Evolutionary conservation across 2,329 filamentous ascomycete genomes (phyloP), one percentile per base, ranked within the genome.

Genomic region (Xylariaceae sp.): DNA sequence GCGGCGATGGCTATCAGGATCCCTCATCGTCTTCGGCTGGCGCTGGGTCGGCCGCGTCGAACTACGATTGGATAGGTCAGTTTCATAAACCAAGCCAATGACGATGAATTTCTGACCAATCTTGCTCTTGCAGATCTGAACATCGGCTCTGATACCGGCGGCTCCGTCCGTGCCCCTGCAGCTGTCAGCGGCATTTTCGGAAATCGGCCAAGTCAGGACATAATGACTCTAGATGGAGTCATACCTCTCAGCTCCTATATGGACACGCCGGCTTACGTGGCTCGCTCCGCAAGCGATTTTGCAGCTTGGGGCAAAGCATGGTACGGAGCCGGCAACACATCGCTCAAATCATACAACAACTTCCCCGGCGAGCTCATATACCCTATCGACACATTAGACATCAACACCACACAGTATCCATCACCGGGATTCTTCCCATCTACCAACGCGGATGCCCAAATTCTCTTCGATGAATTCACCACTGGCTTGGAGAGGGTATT

Each of bases 1-100:
- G 46, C 14, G 46, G 46, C n/a, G 46, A 48, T 40, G 41, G 40
- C 11, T 39, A 44, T 19, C 46, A 22, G 33, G 36, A 7, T 11
- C 19, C 46, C 10, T 22, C 30, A 2, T 19, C 39, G 6, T 42
- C 39, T 27, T 38, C 30, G 2, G n/a, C 22, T 15, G 46, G 46
- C 14, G n/a, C 32, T 5, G 40, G 32, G 17, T 18, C 41, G 2
- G 32, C 41, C 7, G 33, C 22, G 11, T 39, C 46, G 9, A 32
- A 17, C 5, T 48, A 48, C 33, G 9, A 31, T 3, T 48, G 46
- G 46, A 36, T 36, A 12, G 33, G 33, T 36, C 12, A 36, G 33
- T 36, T 27, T 27, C 22, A 27, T 7, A 7, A 27, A 27, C 7
- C 22, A 27, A 27, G 7, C 7, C 4, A 27, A 27, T 27, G 22